Evolutionary conservation across 441 rosid genomes (phyloP).

Genomic region (Capsella rubella): DNA sequence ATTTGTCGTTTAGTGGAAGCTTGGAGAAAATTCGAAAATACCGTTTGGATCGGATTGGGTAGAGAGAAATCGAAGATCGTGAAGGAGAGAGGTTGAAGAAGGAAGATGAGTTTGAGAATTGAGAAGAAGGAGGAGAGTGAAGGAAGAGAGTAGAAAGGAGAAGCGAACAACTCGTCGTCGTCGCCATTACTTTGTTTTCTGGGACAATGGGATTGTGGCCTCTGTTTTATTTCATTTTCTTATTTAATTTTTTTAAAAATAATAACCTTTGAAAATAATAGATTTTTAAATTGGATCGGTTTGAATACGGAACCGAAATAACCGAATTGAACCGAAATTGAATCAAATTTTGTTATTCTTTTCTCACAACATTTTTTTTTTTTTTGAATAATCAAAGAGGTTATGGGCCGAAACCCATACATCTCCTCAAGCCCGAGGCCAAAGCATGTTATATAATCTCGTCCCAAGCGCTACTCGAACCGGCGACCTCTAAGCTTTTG

Average conservation of each 20-base stretch:
- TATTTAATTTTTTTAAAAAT: not conserved
- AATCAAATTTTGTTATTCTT: no score
- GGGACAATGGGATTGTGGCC: slow-evolving; percentile 38
- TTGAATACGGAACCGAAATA: no score
- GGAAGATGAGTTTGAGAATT: slow-evolving; percentile 34
- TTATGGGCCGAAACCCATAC: no score
- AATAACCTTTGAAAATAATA: no score
- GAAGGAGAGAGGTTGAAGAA: slow-evolving; percentile 16
- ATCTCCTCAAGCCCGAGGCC: no score
- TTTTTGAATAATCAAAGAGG: no score
- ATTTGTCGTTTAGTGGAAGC: slow-evolving; percentile 39
- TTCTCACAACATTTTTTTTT: no score
- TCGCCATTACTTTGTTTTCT: slow-evolving; percentile 51
- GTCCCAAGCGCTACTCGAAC: no score
- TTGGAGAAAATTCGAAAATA: slow-evolving; percentile 31
- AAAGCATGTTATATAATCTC: no score
- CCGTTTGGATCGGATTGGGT: slow-evolving; percentile 33
- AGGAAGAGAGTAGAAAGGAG: slow-evolving; percentile 57
- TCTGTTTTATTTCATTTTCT: slow-evolving; percentile 35
- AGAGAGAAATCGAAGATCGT: slow-evolving; percentile 36
- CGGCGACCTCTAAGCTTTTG: no score
- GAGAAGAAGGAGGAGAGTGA: slow-evolving; percentile 45
- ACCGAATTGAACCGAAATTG: not conserved
- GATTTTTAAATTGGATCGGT: no score
- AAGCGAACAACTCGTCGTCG: slow-evolving; percentile 48